Conservation (phyloP, 2,329 filamentous ascomycete genomes). For the Dissoconium aciculare region DNA sequence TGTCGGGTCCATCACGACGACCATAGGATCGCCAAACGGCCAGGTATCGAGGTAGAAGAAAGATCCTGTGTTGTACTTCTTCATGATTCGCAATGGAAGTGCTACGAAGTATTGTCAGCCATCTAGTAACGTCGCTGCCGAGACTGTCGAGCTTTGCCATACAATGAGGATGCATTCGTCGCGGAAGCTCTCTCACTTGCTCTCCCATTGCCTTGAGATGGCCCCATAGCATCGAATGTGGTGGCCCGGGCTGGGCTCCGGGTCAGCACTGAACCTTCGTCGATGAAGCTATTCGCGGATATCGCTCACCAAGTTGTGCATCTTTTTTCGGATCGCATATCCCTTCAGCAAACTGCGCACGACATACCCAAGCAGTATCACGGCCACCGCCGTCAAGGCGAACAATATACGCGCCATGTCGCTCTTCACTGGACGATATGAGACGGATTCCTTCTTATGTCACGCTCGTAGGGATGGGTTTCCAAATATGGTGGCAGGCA, state of each 20-base stretch:
- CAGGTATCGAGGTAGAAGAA: conserved; percentile 15
- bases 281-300: not conserved
- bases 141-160: conserved; percentile 2
- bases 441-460: not conserved
- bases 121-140: not conserved
- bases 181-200: conserved; percentile 2
- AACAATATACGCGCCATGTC: too few relatives aligned
- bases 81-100: conserved; percentile 5
- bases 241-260: conserved; percentile 3
- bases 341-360: conserved; percentile 3
- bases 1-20: conserved; percentile 10
- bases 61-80: conserved; percentile 11
- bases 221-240: conserved; percentile 6
- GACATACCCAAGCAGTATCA: conserved; percentile 1
- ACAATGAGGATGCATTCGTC: conserved; percentile 9
- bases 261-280: not conserved
- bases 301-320: conserved; percentile 3
- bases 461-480: too few relatives aligned
- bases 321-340: conserved; percentile 3
- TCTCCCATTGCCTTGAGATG: conserved; percentile 5
- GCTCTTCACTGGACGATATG: too few relatives aligned
- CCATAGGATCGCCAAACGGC: conserved; percentile 11
- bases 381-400: conserved; percentile 1
- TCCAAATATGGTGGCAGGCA: too few relatives aligned
- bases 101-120: conserved; percentile 2